A percentile compares a stretch with the other conserved stretches of the same genome.
Conservation (phyloP, 768 basidiomycete genomes). For the Auriculariales sp. region DNA sequence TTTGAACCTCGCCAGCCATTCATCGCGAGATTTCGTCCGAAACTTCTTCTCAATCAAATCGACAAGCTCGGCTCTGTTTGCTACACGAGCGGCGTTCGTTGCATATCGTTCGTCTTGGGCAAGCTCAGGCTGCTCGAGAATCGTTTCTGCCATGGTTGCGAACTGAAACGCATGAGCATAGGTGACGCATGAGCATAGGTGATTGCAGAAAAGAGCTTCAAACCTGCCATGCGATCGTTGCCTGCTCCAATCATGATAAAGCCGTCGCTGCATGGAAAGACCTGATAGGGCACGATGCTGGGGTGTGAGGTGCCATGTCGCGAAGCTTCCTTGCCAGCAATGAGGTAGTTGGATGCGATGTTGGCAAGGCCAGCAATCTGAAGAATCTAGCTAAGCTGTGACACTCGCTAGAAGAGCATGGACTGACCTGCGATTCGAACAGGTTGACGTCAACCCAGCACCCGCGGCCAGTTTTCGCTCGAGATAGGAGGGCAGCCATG, state of each 20-base stretch:
- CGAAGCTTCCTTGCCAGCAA: slow-evolving; percentile 66
- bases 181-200: not conserved
- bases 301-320: slow-evolving; percentile 90
- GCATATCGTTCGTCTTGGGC: slow-evolving; percentile 46
- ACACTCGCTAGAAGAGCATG: not conserved
- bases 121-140: slow-evolving; percentile 49
- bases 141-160: slow-evolving; percentile 42
- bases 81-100: slow-evolving; percentile 63
- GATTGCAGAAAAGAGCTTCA: not conserved
- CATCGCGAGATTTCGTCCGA: slow-evolving; percentile 37
- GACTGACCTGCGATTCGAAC: slow-evolving; percentile 73
- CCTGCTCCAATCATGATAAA: slow-evolving; percentile 91
- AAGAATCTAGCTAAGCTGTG: not conserved
- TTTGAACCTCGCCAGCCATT: slow-evolving; percentile 64
- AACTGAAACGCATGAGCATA: slow-evolving; percentile 36
- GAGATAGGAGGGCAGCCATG: slow-evolving; percentile 75
- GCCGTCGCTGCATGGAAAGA: slow-evolving; percentile 74
- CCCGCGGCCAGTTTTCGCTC: slow-evolving; percentile 73
- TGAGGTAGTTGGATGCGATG: slow-evolving; percentile 86
- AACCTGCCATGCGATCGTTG: slow-evolving; percentile 64
- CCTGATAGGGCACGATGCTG: slow-evolving; percentile 87
- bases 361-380: slow-evolving; percentile 86
- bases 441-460: slow-evolving; percentile 87
- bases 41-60: slow-evolving; percentile 50
- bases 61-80: slow-evolving; percentile 57